phyloP scores from a whole-genome alignment of 2,329 filamentous ascomycete species.

The Curvularia sp. region DNA sequence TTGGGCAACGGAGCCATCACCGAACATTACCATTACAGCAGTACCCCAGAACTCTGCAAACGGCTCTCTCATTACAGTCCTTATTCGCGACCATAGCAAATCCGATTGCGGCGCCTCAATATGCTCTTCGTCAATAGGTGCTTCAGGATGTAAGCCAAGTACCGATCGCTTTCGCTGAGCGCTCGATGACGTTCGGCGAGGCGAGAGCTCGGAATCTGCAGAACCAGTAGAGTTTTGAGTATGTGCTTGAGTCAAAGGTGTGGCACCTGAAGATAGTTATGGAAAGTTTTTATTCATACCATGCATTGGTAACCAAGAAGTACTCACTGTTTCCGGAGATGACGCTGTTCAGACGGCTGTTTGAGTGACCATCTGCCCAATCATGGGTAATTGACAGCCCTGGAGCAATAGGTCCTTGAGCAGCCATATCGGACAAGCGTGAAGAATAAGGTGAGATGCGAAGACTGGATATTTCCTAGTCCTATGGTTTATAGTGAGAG shows the following conservation, averaged over 20 bases:
- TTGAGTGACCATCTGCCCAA: slow-evolving; percentile 25
- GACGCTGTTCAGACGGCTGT: slow-evolving; percentile 16
- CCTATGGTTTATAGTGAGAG: neutral
- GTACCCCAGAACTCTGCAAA: slow-evolving; percentile 56
- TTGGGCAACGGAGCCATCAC: slow-evolving; percentile 55
- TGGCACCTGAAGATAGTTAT: slow-evolving; percentile 7
- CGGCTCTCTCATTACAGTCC: slow-evolving; percentile 52
- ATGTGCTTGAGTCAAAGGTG: slow-evolving; percentile 25
- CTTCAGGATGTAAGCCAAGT: slow-evolving; percentile 51
- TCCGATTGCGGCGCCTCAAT: slow-evolving; percentile 47
- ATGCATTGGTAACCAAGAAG: neutral
- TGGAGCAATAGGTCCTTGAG: slow-evolving; percentile 25
- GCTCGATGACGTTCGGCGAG: slow-evolving; percentile 33
- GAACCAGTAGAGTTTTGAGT: slow-evolving; percentile 30
- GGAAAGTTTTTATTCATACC: neutral
- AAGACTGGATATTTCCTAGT: neutral
- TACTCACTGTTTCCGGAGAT: slow-evolving; percentile 14
- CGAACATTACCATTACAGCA: slow-evolving; percentile 54
- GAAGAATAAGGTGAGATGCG: neutral
- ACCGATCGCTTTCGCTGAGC: slow-evolving; percentile 33
- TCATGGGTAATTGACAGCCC: slow-evolving; percentile 30
- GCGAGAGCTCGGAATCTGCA: slow-evolving; percentile 12
- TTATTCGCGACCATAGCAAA: slow-evolving; percentile 50
- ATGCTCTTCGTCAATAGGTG: slow-evolving; percentile 54
- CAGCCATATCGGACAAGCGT: slow-evolving; percentile 10